Conservation (phyloP, 2,329 filamentous ascomycete genomes). For the Epichloe gansuensis region DNA sequence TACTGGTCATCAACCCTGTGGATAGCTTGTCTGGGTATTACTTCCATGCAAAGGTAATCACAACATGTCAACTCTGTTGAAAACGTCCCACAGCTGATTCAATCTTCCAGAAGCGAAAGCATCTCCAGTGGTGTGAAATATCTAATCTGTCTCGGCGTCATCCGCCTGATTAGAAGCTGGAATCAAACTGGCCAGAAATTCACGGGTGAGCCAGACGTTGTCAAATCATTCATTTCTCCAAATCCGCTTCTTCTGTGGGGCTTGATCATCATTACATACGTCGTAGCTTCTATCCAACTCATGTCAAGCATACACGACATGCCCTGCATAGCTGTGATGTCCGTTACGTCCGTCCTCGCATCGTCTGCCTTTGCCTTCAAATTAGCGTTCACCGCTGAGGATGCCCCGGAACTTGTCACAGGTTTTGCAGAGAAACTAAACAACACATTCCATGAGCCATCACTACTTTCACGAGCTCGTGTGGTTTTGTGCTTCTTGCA, state of each 20-base stretch:
- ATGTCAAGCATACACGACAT: slow-evolving; percentile 29
- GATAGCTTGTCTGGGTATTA: slow-evolving; percentile 43
- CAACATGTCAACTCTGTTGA: neutral
- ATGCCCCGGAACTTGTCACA: slow-evolving; percentile 70
- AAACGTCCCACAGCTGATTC: neutral
- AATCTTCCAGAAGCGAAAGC: slow-evolving; percentile 15
- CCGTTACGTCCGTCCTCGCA: slow-evolving; percentile 29
- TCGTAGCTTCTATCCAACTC: slow-evolving; percentile 39
- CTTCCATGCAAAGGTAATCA: slow-evolving; percentile 29
- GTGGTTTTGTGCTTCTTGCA: slow-evolving; percentile 35
- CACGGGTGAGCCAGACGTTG: slow-evolving; percentile 80
- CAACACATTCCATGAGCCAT: slow-evolving; percentile 27
- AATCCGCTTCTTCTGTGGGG: slow-evolving; percentile 62
- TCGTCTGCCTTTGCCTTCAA: slow-evolving; percentile 68
- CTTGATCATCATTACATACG: slow-evolving; percentile 58
- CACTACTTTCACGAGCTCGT: slow-evolving; percentile 36
- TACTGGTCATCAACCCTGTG: slow-evolving; percentile 76
- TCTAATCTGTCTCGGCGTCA: slow-evolving; percentile 40
- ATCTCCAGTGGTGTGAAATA: slow-evolving; percentile 20
- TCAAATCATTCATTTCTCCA: slow-evolving; percentile 53
- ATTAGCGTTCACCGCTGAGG: slow-evolving; percentile 72
- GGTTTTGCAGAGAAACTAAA: slow-evolving; percentile 30
- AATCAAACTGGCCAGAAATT: slow-evolving; percentile 97
- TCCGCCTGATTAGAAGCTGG: slow-evolving; percentile 67
- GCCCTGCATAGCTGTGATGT: slow-evolving; percentile 28